Evolutionary conservation across 352 stramenopile genomes (phyloP), one percentile per base, ranked within the genome.

Genomic region (Blastocystis sp.): DNA sequence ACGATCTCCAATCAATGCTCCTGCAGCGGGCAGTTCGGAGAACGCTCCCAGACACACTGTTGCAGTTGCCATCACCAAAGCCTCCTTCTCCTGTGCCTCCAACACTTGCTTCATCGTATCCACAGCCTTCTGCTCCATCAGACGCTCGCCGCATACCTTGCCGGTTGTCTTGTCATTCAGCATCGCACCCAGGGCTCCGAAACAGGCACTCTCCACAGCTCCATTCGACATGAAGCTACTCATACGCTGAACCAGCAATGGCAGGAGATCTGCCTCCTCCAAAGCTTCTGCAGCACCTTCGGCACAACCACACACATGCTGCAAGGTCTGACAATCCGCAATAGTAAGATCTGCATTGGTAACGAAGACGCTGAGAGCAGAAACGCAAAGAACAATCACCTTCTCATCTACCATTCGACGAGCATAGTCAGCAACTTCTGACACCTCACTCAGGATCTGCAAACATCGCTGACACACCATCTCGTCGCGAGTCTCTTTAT

Each of bases 401-500:
- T 84, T 44, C 73, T 66, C 73, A 22, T 51, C 1, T 9, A 84
- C 33, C 51, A 84, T 64, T 37, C 53, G 42, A 37, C 37, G 51
- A 27, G 33, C 48, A 57, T 84, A 84, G 51, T 68, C 56, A 54
- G 51, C 48, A 15, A 24, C 19, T 57, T 62, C 54, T 37, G 48
- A 53, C 7, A 84, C 53, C 15, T 56, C 42, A n/a, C 48, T 19
- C 73, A 84, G 44, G 3, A 68, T 68, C 73, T 84, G 73, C 73
- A 64, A 33, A 42, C 73, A 84, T 54, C 73, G 73, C 44, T 68
- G 48, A 56, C 73, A 84, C 73, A 84, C 73, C 73, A 84, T 58
- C 73, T 84, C 73, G 51, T 84, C 73, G 19, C 73, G 73, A 64
- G n/a, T 35, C 22, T 30, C 56, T 0, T 30, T 58, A 11, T 84